phyloP scores from a whole-genome alignment of 2,329 filamentous ascomycete species.

The Rutstroemia sydowiana region DNA sequence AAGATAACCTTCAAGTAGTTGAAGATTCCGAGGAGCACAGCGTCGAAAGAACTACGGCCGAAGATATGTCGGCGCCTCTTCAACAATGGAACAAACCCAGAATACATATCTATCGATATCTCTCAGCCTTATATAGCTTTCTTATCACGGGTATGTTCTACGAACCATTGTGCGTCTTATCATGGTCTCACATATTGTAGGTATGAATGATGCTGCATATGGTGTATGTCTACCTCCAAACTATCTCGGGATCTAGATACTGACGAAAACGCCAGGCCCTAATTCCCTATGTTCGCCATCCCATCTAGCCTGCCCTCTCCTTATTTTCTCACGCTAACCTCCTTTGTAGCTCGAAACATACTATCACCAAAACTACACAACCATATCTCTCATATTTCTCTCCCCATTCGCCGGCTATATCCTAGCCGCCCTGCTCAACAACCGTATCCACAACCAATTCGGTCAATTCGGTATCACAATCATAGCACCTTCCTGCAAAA shows the following conservation, averaged over 20 bases:
- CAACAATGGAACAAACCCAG: conserved; percentile 58
- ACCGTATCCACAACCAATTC: conserved; percentile 45
- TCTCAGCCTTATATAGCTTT: conserved; percentile 53
- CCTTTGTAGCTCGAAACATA: conserved; percentile 32
- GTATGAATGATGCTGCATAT: conserved; percentile 12
- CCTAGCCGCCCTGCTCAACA: conserved; percentile 55
- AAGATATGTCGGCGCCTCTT: conserved; percentile 18
- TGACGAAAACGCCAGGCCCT: conserved; percentile 33
- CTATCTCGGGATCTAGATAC: background rate
- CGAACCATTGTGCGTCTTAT: background rate
- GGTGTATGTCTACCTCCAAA: conserved; percentile 14
- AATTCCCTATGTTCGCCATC: conserved; percentile 38
- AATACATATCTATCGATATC: conserved; percentile 51
- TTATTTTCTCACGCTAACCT: background rate
- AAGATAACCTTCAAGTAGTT: background rate
- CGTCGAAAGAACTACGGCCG: background rate
- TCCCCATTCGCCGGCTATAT: conserved; percentile 60
- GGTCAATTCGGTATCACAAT: conserved; percentile 53
- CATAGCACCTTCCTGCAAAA: conserved; percentile 27
- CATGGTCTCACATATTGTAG: background rate
- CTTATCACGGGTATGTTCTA: conserved; percentile 52
- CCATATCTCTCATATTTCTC: conserved; percentile 60
- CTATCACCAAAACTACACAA: conserved; percentile 53
- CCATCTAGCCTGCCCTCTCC: too few relatives aligned
- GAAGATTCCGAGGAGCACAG: conserved; percentile 7